Conservation (phyloP, 768 basidiomycete genomes). For the Tulasnella sp. region DNA sequence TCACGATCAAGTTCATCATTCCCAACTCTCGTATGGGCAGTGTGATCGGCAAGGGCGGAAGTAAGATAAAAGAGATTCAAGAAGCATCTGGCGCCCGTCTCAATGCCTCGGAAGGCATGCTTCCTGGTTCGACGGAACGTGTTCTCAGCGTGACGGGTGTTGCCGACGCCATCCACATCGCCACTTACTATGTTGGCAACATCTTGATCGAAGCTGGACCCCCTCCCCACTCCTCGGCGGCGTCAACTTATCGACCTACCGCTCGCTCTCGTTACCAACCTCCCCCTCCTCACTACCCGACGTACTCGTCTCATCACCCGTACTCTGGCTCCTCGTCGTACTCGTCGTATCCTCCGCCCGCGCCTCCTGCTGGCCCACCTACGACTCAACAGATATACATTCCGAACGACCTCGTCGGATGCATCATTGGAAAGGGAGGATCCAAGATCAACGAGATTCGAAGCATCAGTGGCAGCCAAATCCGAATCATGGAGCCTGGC, state of each 20-base stretch:
- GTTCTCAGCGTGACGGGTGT: constrained; percentile 97
- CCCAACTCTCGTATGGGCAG: constrained; percentile 99
- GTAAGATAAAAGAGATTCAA: constrained; percentile 99
- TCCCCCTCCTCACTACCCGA: constrained; percentile 17
- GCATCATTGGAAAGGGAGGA: constrained; percentile 96
- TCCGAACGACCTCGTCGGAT: constrained; percentile 93
- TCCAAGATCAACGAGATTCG: constrained; percentile 99
- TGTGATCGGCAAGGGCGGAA: constrained; percentile 94
- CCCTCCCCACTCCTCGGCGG: constrained; percentile 29
- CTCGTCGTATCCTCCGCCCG: constrained; percentile 22
- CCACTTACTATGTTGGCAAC: constrained; percentile 98
- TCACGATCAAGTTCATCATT: constrained; percentile 99
- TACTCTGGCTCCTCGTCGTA: background rate
- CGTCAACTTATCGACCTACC: constrained; percentile 54
- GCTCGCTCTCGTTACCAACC: constrained; percentile 4
- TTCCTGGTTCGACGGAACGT: constrained; percentile 99
- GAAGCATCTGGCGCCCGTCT: constrained; percentile 93
- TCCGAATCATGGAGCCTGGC: constrained; percentile 98
- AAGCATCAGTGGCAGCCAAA: constrained; percentile 87
- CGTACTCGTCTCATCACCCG: constrained; percentile 10
- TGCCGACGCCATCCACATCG: constrained; percentile 98
- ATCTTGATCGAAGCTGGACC: constrained; percentile 85
- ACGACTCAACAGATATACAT: constrained; percentile 98
- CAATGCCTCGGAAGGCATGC: constrained; percentile 96
- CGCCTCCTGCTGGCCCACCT: constrained; percentile 48